phyloP scores from a whole-genome alignment of 1,139 yeast genomes.

The Sugiyamaella sp. region DNA sequence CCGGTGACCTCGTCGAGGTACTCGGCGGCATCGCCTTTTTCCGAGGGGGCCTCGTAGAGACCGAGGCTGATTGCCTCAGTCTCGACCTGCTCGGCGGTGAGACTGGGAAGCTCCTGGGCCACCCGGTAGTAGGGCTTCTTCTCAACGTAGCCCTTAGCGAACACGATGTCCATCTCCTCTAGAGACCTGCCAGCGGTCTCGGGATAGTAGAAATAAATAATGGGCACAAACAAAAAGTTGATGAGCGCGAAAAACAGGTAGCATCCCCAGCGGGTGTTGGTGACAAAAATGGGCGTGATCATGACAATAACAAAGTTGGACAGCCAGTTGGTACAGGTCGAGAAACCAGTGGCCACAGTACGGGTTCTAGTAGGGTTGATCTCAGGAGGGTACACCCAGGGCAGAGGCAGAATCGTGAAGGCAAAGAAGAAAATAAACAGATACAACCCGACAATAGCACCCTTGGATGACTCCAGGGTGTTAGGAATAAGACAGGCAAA shows the following conservation, averaged over 20 bases:
- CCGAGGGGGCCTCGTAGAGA: constrained; percentile 25
- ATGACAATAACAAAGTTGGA: constrained; percentile 56
- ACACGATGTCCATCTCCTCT: constrained; percentile 66
- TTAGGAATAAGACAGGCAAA: constrained; percentile 58
- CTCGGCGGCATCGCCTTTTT: constrained; percentile 2
- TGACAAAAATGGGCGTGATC: constrained; percentile 56
- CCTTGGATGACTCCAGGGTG: constrained; percentile 45
- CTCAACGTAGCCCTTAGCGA: constrained; percentile 42
- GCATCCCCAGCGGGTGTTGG: constrained; percentile 49
- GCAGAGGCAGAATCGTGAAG: constrained; percentile 56
- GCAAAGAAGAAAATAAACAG: constrained; percentile 59
- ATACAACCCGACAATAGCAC: constrained; percentile 58
- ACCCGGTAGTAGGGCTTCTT: constrained; percentile 37
- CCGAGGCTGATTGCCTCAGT: constrained; percentile 38
- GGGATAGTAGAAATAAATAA: constrained; percentile 67
- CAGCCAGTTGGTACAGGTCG: constrained; percentile 58
- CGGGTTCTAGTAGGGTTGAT: constrained; percentile 61
- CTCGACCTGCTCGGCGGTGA: constrained; percentile 35
- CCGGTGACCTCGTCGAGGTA: neutral
- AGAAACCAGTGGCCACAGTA: constrained; percentile 54
- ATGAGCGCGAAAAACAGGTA: constrained; percentile 49
- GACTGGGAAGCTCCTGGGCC: constrained; percentile 38
- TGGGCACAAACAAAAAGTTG: constrained; percentile 66
- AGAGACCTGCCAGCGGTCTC: constrained; percentile 66
- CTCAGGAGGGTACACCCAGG: constrained; percentile 43